Conservation (phyloP, 176 grass and related monocot genomes). For the Neostapfia colusana region DNA sequence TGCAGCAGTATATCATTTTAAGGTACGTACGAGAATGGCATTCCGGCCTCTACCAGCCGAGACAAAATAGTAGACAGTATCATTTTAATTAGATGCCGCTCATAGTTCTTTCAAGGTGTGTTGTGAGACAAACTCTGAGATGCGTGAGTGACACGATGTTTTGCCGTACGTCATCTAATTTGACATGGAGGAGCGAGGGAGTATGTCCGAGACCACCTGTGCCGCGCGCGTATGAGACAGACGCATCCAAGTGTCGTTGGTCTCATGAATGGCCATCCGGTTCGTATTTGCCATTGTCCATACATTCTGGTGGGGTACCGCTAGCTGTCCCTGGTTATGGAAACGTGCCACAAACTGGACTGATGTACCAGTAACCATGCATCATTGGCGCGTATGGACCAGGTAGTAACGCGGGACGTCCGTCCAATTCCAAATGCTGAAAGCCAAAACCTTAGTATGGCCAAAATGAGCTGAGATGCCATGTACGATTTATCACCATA, state of each 20-base stretch:
- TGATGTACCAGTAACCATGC: neutral
- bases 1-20: neutral
- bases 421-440: neutral
- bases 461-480: too few relatives aligned
- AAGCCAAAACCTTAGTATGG: too few relatives aligned
- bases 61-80: neutral
- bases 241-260: conserved; percentile 7
- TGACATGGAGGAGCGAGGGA: too few relatives aligned
- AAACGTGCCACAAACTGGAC: conserved; percentile 23
- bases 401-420: neutral
- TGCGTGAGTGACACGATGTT: conserved; percentile 14
- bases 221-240: too few relatives aligned
- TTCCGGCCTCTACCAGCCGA: neutral
- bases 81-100: too few relatives aligned
- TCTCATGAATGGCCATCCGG: neutral
- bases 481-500: too few relatives aligned
- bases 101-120: too few relatives aligned
- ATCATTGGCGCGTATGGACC: conserved; percentile 1
- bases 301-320: neutral
- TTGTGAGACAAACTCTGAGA: neutral
- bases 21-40: neutral
- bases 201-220: neutral
- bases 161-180: neutral
- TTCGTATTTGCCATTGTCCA: neutral
- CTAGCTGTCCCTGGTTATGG: neutral